phyloP scores from a whole-genome alignment of 441 rosid species.

The Francoa sonchifolia region DNA sequence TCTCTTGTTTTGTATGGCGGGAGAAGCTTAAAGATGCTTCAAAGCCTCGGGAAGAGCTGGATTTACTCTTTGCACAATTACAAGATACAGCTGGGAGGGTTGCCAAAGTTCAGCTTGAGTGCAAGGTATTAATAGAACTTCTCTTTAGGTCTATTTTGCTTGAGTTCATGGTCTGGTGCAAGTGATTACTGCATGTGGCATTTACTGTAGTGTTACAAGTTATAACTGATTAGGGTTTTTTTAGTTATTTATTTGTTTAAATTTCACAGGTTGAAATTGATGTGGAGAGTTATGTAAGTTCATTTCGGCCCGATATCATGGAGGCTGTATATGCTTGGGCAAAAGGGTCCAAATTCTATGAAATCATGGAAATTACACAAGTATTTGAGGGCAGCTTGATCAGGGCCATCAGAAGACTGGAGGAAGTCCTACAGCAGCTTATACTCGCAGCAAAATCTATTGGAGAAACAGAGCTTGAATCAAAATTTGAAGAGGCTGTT shows the following conservation, averaged over 20 bases:
- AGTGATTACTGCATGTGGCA: too few species aligned
- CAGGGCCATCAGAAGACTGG: slow-evolving; percentile 93
- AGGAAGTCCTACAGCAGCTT: slow-evolving; percentile 95
- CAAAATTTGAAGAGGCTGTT: slow-evolving; percentile 82
- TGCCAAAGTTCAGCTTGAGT: slow-evolving; percentile 82
- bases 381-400: slow-evolving; percentile 96
- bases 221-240: too few species aligned
- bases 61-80: slow-evolving; percentile 65
- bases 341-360: slow-evolving; percentile 84
- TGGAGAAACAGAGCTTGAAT: slow-evolving; percentile 77
- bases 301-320: slow-evolving; percentile 89
- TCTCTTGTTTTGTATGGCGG: slow-evolving; percentile 96
- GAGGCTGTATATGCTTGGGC: slow-evolving; percentile 95
- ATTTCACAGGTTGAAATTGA: slow-evolving; percentile 63
- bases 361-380: slow-evolving; percentile 82
- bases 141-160: not conserved
- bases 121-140: slow-evolving; percentile 48
- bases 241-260: not conserved
- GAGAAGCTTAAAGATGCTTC: slow-evolving; percentile 83
- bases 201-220: too few species aligned
- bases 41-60: slow-evolving; percentile 92
- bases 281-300: slow-evolving; percentile 68
- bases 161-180: too few species aligned
- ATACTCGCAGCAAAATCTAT: slow-evolving; percentile 77
- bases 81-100: slow-evolving; percentile 90